Evolutionary conservation across 2,329 filamentous ascomycete species (phyloP).

Genomic region (Rhexocercosporidium sp.): DNA sequence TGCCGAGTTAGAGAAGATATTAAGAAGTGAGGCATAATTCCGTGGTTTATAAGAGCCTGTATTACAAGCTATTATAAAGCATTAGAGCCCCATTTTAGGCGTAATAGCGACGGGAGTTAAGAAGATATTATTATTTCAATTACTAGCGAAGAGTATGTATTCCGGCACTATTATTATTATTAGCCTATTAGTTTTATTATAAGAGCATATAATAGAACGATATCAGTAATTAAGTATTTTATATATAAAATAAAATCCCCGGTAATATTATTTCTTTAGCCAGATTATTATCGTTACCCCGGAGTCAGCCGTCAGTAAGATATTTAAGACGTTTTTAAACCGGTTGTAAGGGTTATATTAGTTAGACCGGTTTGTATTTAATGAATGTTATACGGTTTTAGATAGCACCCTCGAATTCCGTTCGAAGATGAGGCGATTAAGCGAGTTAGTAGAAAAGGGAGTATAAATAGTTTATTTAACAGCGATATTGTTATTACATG

Average conservation of each 20-base stretch:
- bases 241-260: background rate
- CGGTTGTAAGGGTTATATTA: background rate
- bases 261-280: background rate
- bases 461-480: too few relatives aligned
- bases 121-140: slow-evolving; percentile 15
- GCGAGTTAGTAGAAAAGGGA: slow-evolving; percentile 2
- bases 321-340: too few relatives aligned
- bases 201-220: too few relatives aligned
- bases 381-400: slow-evolving; percentile 1
- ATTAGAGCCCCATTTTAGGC: slow-evolving; percentile 17
- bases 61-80: slow-evolving; percentile 21
- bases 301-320: too few relatives aligned
- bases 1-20: too few relatives aligned
- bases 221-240: too few relatives aligned
- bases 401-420: background rate
- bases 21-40: slow-evolving; percentile 11
- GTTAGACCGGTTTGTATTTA: slow-evolving; percentile 4
- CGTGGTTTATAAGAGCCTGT: slow-evolving; percentile 18
- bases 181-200: too few relatives aligned
- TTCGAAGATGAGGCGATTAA: background rate
- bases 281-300: background rate
- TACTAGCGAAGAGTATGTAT: too few relatives aligned
- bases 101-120: slow-evolving; percentile 16
- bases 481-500: background rate
- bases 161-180: too few relatives aligned